Base-by-base conservation (phyloP, 192 early-diverging fungal species). In the Coemansia sp. region DNA sequence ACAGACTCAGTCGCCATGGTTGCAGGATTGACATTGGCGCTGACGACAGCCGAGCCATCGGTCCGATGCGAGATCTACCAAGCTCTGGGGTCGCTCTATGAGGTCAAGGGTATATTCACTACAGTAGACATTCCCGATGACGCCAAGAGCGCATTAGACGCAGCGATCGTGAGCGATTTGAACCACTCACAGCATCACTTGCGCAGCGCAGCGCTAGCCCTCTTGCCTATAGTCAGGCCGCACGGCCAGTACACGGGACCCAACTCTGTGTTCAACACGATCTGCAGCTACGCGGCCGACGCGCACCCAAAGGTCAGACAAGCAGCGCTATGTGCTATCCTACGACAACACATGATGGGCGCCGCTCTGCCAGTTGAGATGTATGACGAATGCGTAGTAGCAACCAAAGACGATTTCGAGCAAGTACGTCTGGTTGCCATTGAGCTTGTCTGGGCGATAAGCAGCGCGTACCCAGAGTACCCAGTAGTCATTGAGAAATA, bases 391-490 rank as follows among this genome's bases (percentile, higher is more conserved):
- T 86, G 85, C 24, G 88, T 90, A 20, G 71, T 77, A n/a, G 84
- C 88, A 0, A 84, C 91, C 22, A 80, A 84, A 9, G 92, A 93
- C 64, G 90, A 90, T 41, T 87, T 82, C 45, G 89, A 92, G 72
- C 87, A 91, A 62, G 90, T 93, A 27, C 87, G 92, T 46, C 71
- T 91, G 72, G 83, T 79, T 1, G 90, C 89, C 1, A 76, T 90
- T 4, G 87, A 88, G 65, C 77, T 93, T 8, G 80, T 93, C 45
- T 89, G 88, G 89, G 76, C 84, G 3, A 68, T 89, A 36, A 84
- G 86, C 70, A 79, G 77, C 19, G 65, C 83, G 38, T 85, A 88
- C 34, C 78, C 85, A 1, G 72, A 84, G 22, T 68, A 83, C 38
- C 65, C 67, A 2, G 78, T 84, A 5, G 69, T 71, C 38, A 76